A percentile compares a stretch with the other conserved stretches of the same genome.
Evolutionary conservation across 1,284 basidiomycete species (phyloP).

Genomic region (Ganoderma boninense): DNA sequence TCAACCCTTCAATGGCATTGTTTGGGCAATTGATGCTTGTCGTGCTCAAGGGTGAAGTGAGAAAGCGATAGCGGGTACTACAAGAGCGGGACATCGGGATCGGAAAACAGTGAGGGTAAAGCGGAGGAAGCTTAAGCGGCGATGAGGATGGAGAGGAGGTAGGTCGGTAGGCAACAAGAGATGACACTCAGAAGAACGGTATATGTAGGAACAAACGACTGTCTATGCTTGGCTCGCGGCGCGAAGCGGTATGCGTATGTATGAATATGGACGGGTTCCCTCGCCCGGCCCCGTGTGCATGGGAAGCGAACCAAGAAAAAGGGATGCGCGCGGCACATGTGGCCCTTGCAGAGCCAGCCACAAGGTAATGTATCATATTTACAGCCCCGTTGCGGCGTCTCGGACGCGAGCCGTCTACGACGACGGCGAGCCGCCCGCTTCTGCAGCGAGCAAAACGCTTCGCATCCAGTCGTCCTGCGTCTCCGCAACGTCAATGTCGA

Average conservation of each 20-base stretch:
- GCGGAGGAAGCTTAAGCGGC: constrained; percentile 1
- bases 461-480: constrained; percentile 62
- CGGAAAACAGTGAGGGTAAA: constrained; percentile 6
- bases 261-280: constrained; percentile 12
- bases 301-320: constrained; percentile 18
- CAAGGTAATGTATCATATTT: constrained; percentile 16
- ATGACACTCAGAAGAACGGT: constrained; percentile 16
- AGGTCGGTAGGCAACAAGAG: constrained; percentile 24
- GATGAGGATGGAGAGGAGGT: constrained; percentile 11
- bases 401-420: constrained; percentile 6
- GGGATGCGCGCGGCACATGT: constrained; percentile 12
- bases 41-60: background rate
- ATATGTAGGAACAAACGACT: constrained; percentile 23
- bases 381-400: constrained; percentile 12
- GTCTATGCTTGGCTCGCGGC: constrained; percentile 24
- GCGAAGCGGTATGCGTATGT: background rate
- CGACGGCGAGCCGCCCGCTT: constrained; percentile 35
- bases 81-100: background rate
- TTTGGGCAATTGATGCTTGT: background rate
- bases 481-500: constrained; percentile 44
- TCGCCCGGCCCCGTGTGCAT: constrained; percentile 15
- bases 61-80: background rate
- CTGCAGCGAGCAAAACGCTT: constrained; percentile 65
- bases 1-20: background rate
- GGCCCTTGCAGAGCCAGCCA: constrained; percentile 29